Evolutionary conservation across 495 filamentous ascomycete species (phyloP).

Genomic region (Podospora appendiculata): DNA sequence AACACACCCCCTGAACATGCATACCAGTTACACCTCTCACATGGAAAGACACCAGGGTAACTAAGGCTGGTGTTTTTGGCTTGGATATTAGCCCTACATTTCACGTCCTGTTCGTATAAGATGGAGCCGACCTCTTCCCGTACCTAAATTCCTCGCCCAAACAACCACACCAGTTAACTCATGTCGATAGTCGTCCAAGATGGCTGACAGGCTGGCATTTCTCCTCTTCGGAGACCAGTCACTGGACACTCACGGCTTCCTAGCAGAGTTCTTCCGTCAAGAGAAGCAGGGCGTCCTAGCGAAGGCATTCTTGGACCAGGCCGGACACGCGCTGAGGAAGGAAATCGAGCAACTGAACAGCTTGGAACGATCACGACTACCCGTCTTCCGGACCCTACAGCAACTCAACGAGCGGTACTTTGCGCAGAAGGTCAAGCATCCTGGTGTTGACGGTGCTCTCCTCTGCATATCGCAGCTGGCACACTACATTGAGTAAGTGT

Average conservation of each 20-base stretch:
- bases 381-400: slow-evolving; percentile 59
- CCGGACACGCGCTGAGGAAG: slow-evolving; percentile 51
- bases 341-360: slow-evolving; percentile 55
- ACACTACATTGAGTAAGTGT: slow-evolving; percentile 66
- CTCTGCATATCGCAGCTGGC: slow-evolving; percentile 64
- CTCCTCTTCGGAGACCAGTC: slow-evolving; percentile 76
- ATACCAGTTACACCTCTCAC: slow-evolving; percentile 9
- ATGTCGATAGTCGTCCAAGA: slow-evolving; percentile 20
- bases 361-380: slow-evolving; percentile 53
- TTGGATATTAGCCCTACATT: slow-evolving; percentile 6
- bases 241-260: slow-evolving; percentile 58
- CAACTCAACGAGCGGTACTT: slow-evolving; percentile 66
- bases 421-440: slow-evolving; percentile 47
- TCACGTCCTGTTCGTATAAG: slow-evolving; percentile 7
- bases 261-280: slow-evolving; percentile 51
- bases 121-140: slow-evolving; percentile 8
- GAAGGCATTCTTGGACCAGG: slow-evolving; percentile 56
- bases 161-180: slow-evolving; percentile 6
- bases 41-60: slow-evolving; percentile 6
- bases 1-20: slow-evolving; percentile 9
- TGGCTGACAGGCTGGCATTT: slow-evolving; percentile 38
- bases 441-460: slow-evolving; percentile 58
- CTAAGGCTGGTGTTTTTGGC: slow-evolving; percentile 13
- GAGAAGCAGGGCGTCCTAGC: slow-evolving; percentile 58
- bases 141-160: slow-evolving; percentile 7